Base-by-base conservation (phyloP, 306 rosid species). In the Quercus berberidifolia region DNA sequence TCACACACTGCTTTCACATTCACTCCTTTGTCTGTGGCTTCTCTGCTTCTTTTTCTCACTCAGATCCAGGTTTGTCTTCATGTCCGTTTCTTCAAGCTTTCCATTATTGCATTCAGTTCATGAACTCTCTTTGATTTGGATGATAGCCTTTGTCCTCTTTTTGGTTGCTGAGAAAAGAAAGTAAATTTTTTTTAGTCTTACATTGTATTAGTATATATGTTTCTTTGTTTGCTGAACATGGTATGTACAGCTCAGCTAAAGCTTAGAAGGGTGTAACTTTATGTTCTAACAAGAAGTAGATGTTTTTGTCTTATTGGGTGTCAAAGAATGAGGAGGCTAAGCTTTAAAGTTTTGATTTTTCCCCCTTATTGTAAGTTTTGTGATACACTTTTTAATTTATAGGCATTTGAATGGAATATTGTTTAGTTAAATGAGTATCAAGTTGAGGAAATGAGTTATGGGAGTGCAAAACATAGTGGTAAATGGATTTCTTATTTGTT, bases 11-110 rank as follows among this genome's bases (percentile, higher is more conserved):
- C 74, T 30, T 63, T 69, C 81, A 55, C 83, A 51, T 71, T 78
- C 79, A 33, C 73, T 43, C 83, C 55, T 68, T 38, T 5, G 38
- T 57, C 69, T 73, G 4, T 12, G 1, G 51, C 65, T 78, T 57
- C 62, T 56, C 55, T 7, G 59, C 35, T 38, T 68, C 76, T 10
- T 38, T 55, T 54, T 69, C 81, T 74, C 59, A 19, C 74, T 80
- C 88, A 90, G 97, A 92, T 91, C 97, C 97, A 84, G 92, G 92
- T 91, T 73, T 79, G 88, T 55, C 62, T 83, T 75, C 76, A 58
- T 75, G 75, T 59, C 75, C 58, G 59, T 58, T 9, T 70, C 64
- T 73, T 62, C 51, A 25, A 23, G 76, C 69, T 86, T 6, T 74
- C 31, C 4, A 15, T 79, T 80, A 68, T 43, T 49, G 26, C 18